Conservation (phyloP, 495 filamentous ascomycete species). For the Daldinia childiae region DNA sequence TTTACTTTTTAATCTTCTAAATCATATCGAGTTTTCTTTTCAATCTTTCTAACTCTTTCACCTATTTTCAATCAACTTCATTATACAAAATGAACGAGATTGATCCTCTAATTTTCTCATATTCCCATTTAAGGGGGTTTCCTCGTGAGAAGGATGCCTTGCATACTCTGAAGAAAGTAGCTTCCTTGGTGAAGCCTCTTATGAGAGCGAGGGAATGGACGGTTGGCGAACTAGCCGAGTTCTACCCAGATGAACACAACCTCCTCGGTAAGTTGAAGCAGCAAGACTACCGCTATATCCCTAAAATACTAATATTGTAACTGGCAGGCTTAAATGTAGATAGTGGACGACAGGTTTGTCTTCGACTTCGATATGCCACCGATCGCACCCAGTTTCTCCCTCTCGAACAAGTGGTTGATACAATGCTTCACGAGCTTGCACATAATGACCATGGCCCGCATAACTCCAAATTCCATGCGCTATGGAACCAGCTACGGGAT, state of each 20-base stretch:
- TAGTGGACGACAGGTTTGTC: slow-evolving; percentile 77
- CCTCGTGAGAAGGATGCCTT: slow-evolving; percentile 83
- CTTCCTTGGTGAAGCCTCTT: slow-evolving; percentile 92
- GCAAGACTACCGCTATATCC: background rate
- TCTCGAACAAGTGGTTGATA: slow-evolving; percentile 81
- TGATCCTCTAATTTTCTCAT: slow-evolving; percentile 77
- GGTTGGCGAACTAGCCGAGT: slow-evolving; percentile 83
- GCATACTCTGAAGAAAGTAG: slow-evolving; percentile 79
- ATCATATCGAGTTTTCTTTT: background rate
- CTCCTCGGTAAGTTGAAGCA: slow-evolving; percentile 67
- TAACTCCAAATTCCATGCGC: slow-evolving; percentile 78
- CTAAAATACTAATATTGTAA: slow-evolving; percentile 14
- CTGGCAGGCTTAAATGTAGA: slow-evolving; percentile 77
- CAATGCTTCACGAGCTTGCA: slow-evolving; percentile 96
- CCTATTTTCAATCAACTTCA: background rate
- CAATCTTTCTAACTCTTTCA: background rate
- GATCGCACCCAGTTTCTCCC: slow-evolving; percentile 83
- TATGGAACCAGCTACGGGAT: slow-evolving; percentile 89
- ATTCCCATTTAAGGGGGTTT: slow-evolving; percentile 78
- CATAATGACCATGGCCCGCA: slow-evolving; percentile 89
- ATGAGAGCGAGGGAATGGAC: slow-evolving; percentile 88
- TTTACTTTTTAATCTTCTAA: background rate
- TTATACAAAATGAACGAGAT: slow-evolving; percentile 66
- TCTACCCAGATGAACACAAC: slow-evolving; percentile 78
- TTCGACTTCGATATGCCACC: slow-evolving; percentile 80